phyloP scores from a whole-genome alignment of 176 grass and related monocot species.

The Urochloa ruziziensis region DNA sequence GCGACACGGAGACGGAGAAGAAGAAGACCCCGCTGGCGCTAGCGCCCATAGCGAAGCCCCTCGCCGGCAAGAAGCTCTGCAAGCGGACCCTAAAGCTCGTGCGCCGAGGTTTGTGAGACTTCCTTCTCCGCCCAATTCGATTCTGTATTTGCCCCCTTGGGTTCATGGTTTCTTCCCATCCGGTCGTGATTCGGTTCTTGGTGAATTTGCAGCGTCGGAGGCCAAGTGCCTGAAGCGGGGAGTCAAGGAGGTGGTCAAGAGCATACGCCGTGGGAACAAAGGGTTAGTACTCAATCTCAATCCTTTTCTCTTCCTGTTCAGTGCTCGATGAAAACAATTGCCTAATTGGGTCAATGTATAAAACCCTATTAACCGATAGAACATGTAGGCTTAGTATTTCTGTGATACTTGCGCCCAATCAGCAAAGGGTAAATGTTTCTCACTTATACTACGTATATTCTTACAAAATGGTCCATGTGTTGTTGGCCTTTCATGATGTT shows the following conservation, averaged over 20 bases:
- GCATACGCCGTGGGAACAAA: constrained; percentile 82
- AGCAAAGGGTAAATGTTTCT: neutral
- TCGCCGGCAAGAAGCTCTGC: constrained; percentile 77
- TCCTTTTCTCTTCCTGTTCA: neutral
- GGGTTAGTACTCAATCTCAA: constrained; percentile 39
- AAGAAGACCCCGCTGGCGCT: constrained; percentile 45
- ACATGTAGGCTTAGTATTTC: neutral
- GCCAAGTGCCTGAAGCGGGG: constrained; percentile 90
- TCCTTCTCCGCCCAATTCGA: neutral
- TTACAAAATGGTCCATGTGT: neutral
- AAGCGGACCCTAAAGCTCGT: constrained; percentile 92
- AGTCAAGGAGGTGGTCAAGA: constrained; percentile 98
- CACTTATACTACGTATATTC: neutral
- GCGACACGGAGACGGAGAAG: constrained; percentile 48
- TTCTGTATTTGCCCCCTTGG: neutral
- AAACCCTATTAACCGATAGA: neutral
- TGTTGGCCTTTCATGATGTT: neutral
- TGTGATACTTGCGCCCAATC: neutral
- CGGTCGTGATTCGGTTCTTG: neutral
- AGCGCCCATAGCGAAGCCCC: constrained; percentile 76
- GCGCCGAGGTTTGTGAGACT: constrained; percentile 45
- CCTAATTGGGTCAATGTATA: neutral
- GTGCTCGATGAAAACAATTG: neutral
- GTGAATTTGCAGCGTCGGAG: constrained; percentile 54
- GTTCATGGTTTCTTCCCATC: neutral